Evolutionary conservation across 495 filamentous ascomycete genomes (phyloP).

Genomic region (Daldinia childiae): DNA sequence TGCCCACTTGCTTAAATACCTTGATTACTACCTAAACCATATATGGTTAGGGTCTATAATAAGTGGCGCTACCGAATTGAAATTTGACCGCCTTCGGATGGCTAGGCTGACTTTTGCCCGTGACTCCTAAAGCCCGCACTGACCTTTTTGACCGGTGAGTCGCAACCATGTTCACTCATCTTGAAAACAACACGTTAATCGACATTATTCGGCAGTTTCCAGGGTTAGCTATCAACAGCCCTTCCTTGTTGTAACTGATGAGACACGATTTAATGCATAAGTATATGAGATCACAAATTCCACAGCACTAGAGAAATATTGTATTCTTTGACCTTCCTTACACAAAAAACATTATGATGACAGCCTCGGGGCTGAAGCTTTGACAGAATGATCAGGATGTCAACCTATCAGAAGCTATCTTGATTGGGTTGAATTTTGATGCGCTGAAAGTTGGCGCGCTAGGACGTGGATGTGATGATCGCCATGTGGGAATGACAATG

Average conservation of each 20-base stretch:
- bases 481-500: constrained; percentile 27
- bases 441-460: constrained; percentile 18
- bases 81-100: constrained; percentile 35
- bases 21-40: too few species aligned
- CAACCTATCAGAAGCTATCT: constrained; percentile 7
- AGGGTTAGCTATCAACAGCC: constrained; percentile 22
- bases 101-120: constrained; percentile 32
- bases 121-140: constrained; percentile 31
- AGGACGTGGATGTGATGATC: constrained; percentile 29
- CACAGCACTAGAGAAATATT: constrained; percentile 1
- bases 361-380: constrained; percentile 20
- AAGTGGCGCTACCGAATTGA: constrained; percentile 23
- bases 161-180: constrained; percentile 25
- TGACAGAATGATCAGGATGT: constrained; percentile 18
- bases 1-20: too few species aligned
- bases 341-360: not conserved
- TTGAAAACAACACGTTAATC: constrained; percentile 44
- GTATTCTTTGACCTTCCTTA: constrained; percentile 2
- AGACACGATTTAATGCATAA: constrained; percentile 15
- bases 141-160: constrained; percentile 22
- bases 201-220: constrained; percentile 32
- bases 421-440: constrained; percentile 16
- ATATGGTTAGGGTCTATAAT: not conserved
- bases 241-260: constrained; percentile 6
- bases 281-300: constrained; percentile 9